These are phyloP conservation scores for Quercus tomentella DNA, from an alignment of 331 rosid species.

Conservation along the genomic window DNA sequence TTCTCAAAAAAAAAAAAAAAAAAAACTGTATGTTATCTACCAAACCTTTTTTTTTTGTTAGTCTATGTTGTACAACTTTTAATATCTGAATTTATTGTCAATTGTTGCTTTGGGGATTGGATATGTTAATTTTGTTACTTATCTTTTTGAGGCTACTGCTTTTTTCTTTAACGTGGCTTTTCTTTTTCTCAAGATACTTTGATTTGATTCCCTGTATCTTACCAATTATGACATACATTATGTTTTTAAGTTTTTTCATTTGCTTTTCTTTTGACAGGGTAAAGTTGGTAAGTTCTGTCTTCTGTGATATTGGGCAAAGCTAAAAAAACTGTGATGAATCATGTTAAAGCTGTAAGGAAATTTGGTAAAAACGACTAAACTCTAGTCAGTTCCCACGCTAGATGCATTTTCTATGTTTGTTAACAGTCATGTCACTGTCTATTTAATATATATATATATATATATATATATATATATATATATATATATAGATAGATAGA, in stretches of 20 bases:
- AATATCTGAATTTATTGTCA: not conserved
- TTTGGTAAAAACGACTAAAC: slow-evolving; percentile 23
- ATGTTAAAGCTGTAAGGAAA: slow-evolving; percentile 34
- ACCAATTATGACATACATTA: not conserved
- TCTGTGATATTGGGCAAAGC: slow-evolving; percentile 23
- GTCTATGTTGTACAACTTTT: not conserved
- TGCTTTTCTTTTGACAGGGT: slow-evolving; percentile 58
- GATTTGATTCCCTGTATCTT: not conserved
- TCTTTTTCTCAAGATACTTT: not conserved
- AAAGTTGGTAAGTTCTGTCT: slow-evolving; percentile 81
- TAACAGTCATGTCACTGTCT: not conserved
- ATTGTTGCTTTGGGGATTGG: not conserved
- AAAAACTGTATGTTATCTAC: too few species aligned
- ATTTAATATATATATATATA: not conserved
- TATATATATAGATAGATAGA: too few species aligned
- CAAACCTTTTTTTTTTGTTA: not conserved
- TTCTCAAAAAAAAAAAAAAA: too few species aligned
- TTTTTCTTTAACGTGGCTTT: not conserved
- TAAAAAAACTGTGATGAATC: slow-evolving; percentile 27
- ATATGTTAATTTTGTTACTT: not conserved
- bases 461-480: not conserved
- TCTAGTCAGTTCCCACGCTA: slow-evolving; percentile 4
- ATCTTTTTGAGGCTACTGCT: not conserved
- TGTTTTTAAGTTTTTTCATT: slow-evolving; percentile 12
- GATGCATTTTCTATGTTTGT: not conserved